Base-by-base conservation (phyloP, 2,329 filamentous ascomycete genomes). In the Trichophyton schoenleinii region DNA sequence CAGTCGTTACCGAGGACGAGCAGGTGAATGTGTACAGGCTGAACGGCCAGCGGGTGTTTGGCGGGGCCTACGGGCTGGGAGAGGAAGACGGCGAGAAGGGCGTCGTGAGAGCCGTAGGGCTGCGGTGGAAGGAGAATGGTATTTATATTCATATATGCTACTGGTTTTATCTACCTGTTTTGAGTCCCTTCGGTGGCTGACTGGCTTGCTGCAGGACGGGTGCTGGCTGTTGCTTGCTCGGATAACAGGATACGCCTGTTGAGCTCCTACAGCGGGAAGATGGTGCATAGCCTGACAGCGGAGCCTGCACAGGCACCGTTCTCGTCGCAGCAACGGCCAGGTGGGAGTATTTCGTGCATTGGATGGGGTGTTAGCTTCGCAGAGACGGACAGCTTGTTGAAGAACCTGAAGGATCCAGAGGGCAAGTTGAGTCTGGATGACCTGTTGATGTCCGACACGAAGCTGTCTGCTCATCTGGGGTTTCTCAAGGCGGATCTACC, bases 151-250 rank as follows among this genome's bases (percentile, higher is more conserved):
- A 7, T 22, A 48, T 48, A 3, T 18, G 18, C 44, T 48, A 48
- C 18, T 25, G 6, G n/a, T 31, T 28, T 31, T 31, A 31, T 7
- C 28, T 31, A 6, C 6, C 28, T 31, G 44, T 22, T 9, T 3
- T 22, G 18, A 13, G 34, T 38, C 3, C 3, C 13, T 4, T 41
- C 58, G n/a, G 36, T 46, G 38, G 36, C 36, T 42, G 44, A 58
- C 8, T 58, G 31, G 3, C 28, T 31, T 31, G 28, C 11, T 22
- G 25, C 46, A 74, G 72, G 72, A 25, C 87, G 89, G 64, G 84
- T 89, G 48, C 80, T 96, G 60, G 90, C 90, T 13, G 83, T 94
- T 13, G 89, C 85, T 53, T 95, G 89, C 85, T 89, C 83, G 66
- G 89, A 95, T 76, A 88, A 88, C 31, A 82, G 83, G 5, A 83